Conservation (phyloP, 1,284 basidiomycete genomes). For the Mycena sp. region DNA sequence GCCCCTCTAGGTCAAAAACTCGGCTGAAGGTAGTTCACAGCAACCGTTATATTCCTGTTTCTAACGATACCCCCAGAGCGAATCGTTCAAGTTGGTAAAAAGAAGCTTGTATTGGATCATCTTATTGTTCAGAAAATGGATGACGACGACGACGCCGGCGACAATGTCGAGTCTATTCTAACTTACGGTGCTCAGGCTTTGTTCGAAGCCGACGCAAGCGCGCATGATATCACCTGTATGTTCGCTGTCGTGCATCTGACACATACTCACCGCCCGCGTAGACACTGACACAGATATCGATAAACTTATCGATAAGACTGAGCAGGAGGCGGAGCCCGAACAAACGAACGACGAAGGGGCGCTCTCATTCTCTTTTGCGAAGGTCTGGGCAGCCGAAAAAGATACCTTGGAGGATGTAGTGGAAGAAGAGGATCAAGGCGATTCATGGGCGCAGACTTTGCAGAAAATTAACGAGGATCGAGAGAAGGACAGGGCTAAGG, state of each 20-base stretch:
- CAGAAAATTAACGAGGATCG: slow-evolving; percentile 70
- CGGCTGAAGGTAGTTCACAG: slow-evolving; percentile 78
- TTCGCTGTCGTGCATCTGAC: slow-evolving; percentile 8
- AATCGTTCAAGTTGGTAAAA: slow-evolving; percentile 89
- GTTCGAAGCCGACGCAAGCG: slow-evolving; percentile 70
- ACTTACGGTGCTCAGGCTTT: slow-evolving; percentile 86
- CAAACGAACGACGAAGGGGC: slow-evolving; percentile 58
- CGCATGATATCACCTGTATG: slow-evolving; percentile 79
- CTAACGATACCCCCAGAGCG: slow-evolving; percentile 64
- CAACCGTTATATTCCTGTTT: slow-evolving; percentile 10
- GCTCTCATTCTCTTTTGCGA: slow-evolving; percentile 84
- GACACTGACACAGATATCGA: slow-evolving; percentile 86
- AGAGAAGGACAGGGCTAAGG: slow-evolving; percentile 56
- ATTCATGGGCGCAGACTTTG: slow-evolving; percentile 84
- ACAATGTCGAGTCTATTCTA: slow-evolving; percentile 84
- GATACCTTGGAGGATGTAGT: slow-evolving; percentile 73
- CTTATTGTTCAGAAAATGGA: slow-evolving; percentile 95
- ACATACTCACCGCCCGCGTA: slow-evolving; percentile 43
- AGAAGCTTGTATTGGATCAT: slow-evolving; percentile 91
- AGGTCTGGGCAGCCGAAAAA: slow-evolving; percentile 87
- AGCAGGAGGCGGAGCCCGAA: slow-evolving; percentile 71
- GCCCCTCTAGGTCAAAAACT: slow-evolving; percentile 69
- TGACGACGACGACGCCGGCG: slow-evolving; percentile 76
- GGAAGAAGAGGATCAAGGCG: slow-evolving; percentile 65
- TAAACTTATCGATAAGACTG: slow-evolving; percentile 85